phyloP scores from a whole-genome alignment of 164 flowering plant species.

The Berberis vulgaris region DNA sequence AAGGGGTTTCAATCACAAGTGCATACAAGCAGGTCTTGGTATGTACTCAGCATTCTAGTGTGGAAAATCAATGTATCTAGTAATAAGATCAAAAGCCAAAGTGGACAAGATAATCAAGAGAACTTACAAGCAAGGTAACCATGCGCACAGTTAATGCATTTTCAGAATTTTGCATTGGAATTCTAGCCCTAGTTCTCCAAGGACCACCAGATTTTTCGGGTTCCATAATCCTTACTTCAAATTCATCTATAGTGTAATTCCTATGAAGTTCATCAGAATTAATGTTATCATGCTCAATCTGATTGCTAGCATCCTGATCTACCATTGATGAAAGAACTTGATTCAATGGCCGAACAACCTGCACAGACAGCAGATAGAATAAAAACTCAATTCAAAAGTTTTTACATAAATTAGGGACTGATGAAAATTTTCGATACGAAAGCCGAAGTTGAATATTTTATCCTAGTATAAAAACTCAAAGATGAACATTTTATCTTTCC shows the following conservation, averaged over 20 bases:
- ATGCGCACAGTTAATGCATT: conserved; percentile 92
- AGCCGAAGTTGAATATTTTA: no score
- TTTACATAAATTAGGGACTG: background rate
- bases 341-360: conserved; percentile 83
- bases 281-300: conserved; percentile 57
- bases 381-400: background rate
- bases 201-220: conserved; percentile 93
- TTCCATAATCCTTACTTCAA: conserved; percentile 84
- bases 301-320: conserved; percentile 86
- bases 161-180: conserved; percentile 91
- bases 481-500: no score
- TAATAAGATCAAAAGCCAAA: background rate
- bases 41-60: no score
- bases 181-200: conserved; percentile 86
- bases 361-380: background rate
- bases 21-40: background rate
- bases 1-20: background rate
- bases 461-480: no score
- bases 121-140: conserved; percentile 76
- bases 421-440: background rate
- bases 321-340: conserved; percentile 80
- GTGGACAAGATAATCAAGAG: background rate
- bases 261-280: conserved; percentile 60
- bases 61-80: background rate
- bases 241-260: conserved; percentile 76